Conservation (phyloP, 2,329 filamentous ascomycete species). For the Dothideomycetes sp. region DNA sequence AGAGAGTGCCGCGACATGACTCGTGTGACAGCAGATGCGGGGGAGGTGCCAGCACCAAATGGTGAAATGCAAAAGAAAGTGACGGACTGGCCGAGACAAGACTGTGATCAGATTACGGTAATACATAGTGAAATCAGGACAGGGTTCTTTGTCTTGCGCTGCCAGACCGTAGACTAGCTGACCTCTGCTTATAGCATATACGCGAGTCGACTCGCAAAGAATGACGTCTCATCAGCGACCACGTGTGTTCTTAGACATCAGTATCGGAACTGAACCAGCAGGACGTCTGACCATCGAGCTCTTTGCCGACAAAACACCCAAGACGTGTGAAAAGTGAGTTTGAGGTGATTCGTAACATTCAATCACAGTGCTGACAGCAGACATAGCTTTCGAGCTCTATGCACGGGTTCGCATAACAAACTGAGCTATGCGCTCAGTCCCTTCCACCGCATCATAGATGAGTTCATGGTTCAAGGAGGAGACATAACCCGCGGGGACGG, state of each 20-base stretch:
- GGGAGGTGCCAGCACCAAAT: too few species aligned
- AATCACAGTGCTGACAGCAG: constrained; percentile 12
- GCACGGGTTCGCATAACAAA: constrained; percentile 30
- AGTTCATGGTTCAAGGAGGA: constrained; percentile 38
- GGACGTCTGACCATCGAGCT: constrained; percentile 38
- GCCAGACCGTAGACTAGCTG: too few species aligned
- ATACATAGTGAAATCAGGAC: too few species aligned
- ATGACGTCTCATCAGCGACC: constrained; percentile 24
- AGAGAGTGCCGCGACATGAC: too few species aligned
- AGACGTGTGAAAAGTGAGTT: constrained; percentile 38
- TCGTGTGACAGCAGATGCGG: too few species aligned
- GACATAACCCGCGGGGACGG: constrained; percentile 34
- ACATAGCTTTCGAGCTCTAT: constrained; percentile 36
- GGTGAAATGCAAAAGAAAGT: too few species aligned
- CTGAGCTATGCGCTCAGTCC: constrained; percentile 30
- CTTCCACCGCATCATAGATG: constrained; percentile 35
- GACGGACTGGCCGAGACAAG: too few species aligned
- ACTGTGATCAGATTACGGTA: too few species aligned
- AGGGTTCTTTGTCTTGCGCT: too few species aligned
- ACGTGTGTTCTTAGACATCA: constrained; percentile 35
- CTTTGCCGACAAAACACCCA: constrained; percentile 36
- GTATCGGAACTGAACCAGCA: constrained; percentile 31
- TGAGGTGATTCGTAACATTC: background rate
- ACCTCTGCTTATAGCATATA: too few species aligned
- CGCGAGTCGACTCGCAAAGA: too few species aligned